Evolutionary conservation across 495 filamentous ascomycete species (phyloP), one percentile per base, ranked within the genome.

Genomic region (Penicillium desertorum): DNA sequence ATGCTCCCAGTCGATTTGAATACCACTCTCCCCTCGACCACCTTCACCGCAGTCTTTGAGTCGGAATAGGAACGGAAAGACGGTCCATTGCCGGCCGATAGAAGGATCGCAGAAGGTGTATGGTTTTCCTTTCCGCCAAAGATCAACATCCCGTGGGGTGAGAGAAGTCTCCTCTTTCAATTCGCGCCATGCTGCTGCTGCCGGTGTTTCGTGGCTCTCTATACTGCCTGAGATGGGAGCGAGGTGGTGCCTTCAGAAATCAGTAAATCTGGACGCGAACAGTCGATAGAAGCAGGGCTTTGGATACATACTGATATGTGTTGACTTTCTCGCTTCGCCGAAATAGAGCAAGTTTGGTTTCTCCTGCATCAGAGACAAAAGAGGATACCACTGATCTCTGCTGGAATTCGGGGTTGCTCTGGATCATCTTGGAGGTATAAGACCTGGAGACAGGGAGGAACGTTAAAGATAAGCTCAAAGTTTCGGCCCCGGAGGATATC

Each of bases 1-100:
- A 59, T 88, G 84, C 62, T 89, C 86, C 84, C 85, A 86, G 68
- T 88, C 80, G 29, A 80, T 77, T 11, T 62, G 63, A 50, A 88
- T 85, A 6, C 66, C 69, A 0, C 66, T 66, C 30, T 76, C 73
- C 9, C 73, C 66, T 6, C 50, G 48, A 10, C 54, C 62, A 34
- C 53, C 16, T 30, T 71, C 66, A 2, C 58, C 36, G 16, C 51
- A 20, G 1, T 64, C 57, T 41, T 78, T 81, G 11, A 88, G 72
- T 8, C 71, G 71, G 58, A 83, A 89, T 1, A 76, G 76, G 59
- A 88, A 88, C 3, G 86, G 83, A 49, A 84, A 74, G 41, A 89
- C 73, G 7, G 75, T 87, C 86, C 85, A 89, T 63, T 79, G 68
- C 5, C 83, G 80, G 11, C 72, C 64, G 12, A 86, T 62, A 9